phyloP scores from a whole-genome alignment of 495 filamentous ascomycete genomes.

The Cercophora samala region DNA sequence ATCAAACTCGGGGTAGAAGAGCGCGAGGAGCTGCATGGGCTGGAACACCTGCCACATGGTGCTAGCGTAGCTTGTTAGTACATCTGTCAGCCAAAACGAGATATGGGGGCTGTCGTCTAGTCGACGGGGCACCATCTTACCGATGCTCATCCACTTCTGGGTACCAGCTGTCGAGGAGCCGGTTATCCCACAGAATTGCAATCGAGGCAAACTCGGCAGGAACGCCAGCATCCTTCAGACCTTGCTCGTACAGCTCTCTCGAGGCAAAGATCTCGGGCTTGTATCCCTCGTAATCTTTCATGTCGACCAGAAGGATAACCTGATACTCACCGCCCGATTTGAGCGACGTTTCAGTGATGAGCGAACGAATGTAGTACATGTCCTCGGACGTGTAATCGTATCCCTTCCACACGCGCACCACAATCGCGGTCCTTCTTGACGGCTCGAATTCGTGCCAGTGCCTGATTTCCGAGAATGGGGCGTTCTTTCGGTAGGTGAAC shows the following conservation, averaged over 20 bases:
- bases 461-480: conserved; percentile 26
- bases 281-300: conserved; percentile 50
- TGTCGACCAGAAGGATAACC: conserved; percentile 56
- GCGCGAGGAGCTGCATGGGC: conserved; percentile 55
- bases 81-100: background rate
- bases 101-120: background rate
- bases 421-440: conserved; percentile 37
- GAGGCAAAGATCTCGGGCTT: conserved; percentile 48
- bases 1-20: conserved; percentile 57
- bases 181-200: conserved; percentile 53
- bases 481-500: conserved; percentile 23
- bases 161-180: conserved; percentile 41
- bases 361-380: conserved; percentile 49
- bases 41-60: conserved; percentile 41
- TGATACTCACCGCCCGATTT: conserved; percentile 58
- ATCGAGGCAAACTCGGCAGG: conserved; percentile 56
- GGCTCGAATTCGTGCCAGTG: conserved; percentile 34
- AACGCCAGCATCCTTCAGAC: conserved; percentile 46
- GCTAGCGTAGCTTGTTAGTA: conserved; percentile 15
- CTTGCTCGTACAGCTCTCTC: conserved; percentile 47
- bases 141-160: conserved; percentile 36
- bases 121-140: conserved; percentile 17
- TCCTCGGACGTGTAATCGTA: conserved; percentile 43
- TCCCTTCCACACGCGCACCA: conserved; percentile 43
- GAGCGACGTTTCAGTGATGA: conserved; percentile 53